Evolutionary conservation across 495 filamentous ascomycete species (phyloP), one percentile per base, ranked within the genome.

Genomic region (Collariella sp.): DNA sequence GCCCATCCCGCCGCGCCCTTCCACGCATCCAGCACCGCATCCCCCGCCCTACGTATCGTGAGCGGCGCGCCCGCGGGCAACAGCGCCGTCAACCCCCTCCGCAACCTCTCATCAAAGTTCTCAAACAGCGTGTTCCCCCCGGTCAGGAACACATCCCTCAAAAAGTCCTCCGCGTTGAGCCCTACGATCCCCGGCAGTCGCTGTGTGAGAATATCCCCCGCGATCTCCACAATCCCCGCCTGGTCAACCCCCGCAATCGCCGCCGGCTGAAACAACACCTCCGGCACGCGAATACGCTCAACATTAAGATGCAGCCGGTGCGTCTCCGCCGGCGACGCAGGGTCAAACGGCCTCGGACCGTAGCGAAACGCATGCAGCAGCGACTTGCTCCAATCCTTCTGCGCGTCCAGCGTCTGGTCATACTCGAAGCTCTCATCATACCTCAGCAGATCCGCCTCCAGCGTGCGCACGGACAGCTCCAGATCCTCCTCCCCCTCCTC

Each of bases 291-390:
- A 65, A 98, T 96, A 26, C 94, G 83, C 73, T 98, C 93, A 41
- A 98, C 87, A 64, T 98, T 98, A 36, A 98, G 79, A 67, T 98
- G 93, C 34, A 98, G 68, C 67, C 96, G 91, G 62, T 95, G 81
- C 7, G 78, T 82, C 69, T 97, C 87, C 7, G 82, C 80, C 57
- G 91, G 86, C 50, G 81, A 85, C 48, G 89, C 82, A 0, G 82
- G 74, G 62, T 97, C 87, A 55, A 88, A 95, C 3, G 90, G 85
- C 66, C 89, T 82, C 0, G 91, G 87, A 0, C 93, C 94, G 20
- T 87, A 84, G 26, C 87, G 67, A 71, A 97, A 97, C 9, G 88
- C 86, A 67, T 98, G 93, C 26, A 96, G 70, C 24, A 95, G 72
- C 36, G 80, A 86, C 69, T 93, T 93, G 15, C 85, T 90, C 94